These are phyloP conservation scores for Apiotrichum porosum DNA, from an alignment of 1,284 basidiomycete species.

Conservation along the genomic window DNA sequence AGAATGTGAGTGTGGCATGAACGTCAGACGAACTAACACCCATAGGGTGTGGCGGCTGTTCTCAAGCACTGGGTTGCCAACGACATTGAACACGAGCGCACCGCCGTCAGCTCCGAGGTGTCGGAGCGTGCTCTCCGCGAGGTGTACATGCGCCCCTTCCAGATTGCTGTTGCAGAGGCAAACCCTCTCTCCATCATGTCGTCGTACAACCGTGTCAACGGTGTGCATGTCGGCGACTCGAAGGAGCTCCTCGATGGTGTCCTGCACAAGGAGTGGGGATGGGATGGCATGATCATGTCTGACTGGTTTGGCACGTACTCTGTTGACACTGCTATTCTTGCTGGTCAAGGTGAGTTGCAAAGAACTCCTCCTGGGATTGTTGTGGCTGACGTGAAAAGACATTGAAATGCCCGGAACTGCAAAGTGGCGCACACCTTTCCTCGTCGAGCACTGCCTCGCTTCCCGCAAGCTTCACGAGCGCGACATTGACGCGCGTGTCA, in stretches of 20 bases:
- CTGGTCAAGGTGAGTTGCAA: constrained; percentile 25
- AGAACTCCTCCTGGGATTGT: too few species aligned
- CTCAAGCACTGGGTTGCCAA: constrained; percentile 38
- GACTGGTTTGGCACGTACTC: constrained; percentile 59
- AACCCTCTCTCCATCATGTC: constrained; percentile 49
- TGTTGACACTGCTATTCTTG: constrained; percentile 61
- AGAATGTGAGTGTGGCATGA: constrained; percentile 2
- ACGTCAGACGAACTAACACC: constrained; percentile 12
- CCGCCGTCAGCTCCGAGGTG: constrained; percentile 45
- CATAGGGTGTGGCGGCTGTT: constrained; percentile 58
- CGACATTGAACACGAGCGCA: constrained; percentile 20
- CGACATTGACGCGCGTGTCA: constrained; percentile 7
- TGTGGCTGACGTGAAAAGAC: constrained; percentile 30
- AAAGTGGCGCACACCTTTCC: constrained; percentile 19
- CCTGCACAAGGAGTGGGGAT: constrained; percentile 60
- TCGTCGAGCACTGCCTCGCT: constrained; percentile 39
- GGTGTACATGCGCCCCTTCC: constrained; percentile 75
- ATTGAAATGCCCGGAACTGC: constrained; percentile 38
- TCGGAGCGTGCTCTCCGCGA: constrained; percentile 67
- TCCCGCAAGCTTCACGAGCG: constrained; percentile 53
- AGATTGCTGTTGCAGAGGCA: constrained; percentile 65
- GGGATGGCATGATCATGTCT: constrained; percentile 62
- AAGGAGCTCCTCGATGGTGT: constrained; percentile 52
- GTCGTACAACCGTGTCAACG: constrained; percentile 58
- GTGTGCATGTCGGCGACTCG: constrained; percentile 67